Conservation (phyloP, 805 yeast species). For the Wickerhamomyces hampshirensis region DNA sequence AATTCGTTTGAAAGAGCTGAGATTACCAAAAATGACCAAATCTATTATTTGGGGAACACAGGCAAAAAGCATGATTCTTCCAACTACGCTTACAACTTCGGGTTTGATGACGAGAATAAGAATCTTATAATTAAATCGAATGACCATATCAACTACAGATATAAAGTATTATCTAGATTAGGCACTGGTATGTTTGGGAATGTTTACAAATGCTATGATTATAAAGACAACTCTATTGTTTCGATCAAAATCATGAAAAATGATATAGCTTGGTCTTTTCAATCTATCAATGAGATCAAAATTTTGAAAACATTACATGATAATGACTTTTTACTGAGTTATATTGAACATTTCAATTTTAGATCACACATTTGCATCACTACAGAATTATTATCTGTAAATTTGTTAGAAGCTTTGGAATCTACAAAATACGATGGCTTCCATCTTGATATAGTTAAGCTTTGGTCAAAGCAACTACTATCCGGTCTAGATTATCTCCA, state of each 20-base stretch:
- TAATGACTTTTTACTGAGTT: conserved; percentile 33
- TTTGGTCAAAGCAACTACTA: conserved; percentile 51
- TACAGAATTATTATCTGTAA: conserved; percentile 66
- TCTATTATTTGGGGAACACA: conserved; percentile 46
- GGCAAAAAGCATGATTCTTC: conserved; percentile 4
- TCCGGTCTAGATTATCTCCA: conserved; percentile 60
- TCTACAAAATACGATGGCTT: conserved; percentile 46
- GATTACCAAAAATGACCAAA: conserved; percentile 40
- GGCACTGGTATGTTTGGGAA: conserved; percentile 86
- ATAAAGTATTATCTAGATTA: conserved; percentile 50
- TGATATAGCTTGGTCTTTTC: conserved; percentile 67
- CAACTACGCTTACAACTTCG: conserved; percentile 30
- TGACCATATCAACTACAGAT: conserved; percentile 76
- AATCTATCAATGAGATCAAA: conserved; percentile 74
- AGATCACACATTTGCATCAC: conserved; percentile 79
- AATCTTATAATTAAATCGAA: conserved; percentile 51
- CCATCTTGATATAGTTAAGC: conserved; percentile 33
- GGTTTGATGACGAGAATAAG: conserved; percentile 67
- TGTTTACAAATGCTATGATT: conserved; percentile 67
- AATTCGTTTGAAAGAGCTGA: conserved; percentile 61
- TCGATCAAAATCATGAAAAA: conserved; percentile 77
- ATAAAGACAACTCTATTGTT: conserved; percentile 49
- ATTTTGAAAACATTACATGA: conserved; percentile 45
- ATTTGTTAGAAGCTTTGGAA: conserved; percentile 57
- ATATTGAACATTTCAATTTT: conserved; percentile 68